A percentile compares a stretch with the other conserved stretches of the same genome.
phyloP scores from a whole-genome alignment of 129 eudicot species.

The Logfia minima region DNA sequence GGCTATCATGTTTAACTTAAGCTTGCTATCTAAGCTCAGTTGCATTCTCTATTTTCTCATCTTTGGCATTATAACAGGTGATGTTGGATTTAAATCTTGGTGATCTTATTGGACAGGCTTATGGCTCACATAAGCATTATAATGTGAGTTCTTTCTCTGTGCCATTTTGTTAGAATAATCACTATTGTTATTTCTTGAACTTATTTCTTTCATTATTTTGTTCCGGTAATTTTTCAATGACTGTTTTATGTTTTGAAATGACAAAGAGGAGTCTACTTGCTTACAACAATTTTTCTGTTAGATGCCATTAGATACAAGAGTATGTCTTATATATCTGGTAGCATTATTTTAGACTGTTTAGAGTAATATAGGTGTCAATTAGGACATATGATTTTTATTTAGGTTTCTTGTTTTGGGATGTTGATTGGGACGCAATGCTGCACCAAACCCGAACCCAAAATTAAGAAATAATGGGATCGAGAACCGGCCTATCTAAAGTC shows the following conservation, averaged over 20 bases:
- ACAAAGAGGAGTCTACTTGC: neutral
- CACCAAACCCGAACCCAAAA: neutral
- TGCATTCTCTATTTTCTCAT: slow-evolving; percentile 7
- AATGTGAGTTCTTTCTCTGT: slow-evolving; percentile 40
- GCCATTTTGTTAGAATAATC: neutral
- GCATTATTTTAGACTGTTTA: neutral
- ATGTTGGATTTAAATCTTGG: slow-evolving; percentile 61
- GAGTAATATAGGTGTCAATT: neutral
- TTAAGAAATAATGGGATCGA: neutral
- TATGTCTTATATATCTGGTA: neutral
- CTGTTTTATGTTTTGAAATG: neutral
- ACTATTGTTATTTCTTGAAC: neutral
- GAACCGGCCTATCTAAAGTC: neutral
- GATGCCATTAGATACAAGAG: neutral
- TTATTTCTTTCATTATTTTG: neutral
- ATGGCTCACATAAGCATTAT: slow-evolving; percentile 83
- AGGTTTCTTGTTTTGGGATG: neutral
- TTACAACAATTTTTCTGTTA: neutral
- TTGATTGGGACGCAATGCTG: neutral
- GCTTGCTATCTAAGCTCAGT: neutral
- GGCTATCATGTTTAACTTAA: slow-evolving; percentile 21
- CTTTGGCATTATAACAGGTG: slow-evolving; percentile 46
- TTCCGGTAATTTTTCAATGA: neutral
- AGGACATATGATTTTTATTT: neutral
- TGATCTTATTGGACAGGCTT: slow-evolving; percentile 77